Evolutionary conservation across 495 filamentous ascomycete species (phyloP), one percentile per base, ranked within the genome.

Genomic region (Penicillium cosmopolitanum): DNA sequence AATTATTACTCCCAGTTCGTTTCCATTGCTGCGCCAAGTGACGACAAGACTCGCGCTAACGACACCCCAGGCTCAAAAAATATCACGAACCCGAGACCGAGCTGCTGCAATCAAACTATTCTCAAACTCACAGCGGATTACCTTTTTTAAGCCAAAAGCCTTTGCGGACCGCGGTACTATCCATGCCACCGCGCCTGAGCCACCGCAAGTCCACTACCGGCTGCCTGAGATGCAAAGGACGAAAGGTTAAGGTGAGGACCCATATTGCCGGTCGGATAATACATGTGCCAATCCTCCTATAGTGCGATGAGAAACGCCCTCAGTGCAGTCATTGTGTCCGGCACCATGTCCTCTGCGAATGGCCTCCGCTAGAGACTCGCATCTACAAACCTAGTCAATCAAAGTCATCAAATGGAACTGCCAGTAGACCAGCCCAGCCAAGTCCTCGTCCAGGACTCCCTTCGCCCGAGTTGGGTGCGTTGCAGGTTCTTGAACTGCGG

Each of bases 181-280:
- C 25, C 13, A 66, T 67, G 66, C 62, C 62, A 21, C 65, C 62
- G 9, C 59, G 56, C n/a, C 47, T 65, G 21, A 68, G 34, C 47
- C 77, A 80, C 56, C 74, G 68, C 18, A 80, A 81, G 54, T 81
- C 79, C 5, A 68, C 74, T 7, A 72, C 57, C 6, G 79, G 79
- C 0, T 82, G 79, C 57, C 59, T 73, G n/a, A 72, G 78, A 33
- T 82, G 79, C 64, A 82, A 80, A 64, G 60, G 70, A 48, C 65
- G 79, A 5, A 78, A 77, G 51, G 74, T 80, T 66, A 77, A 76
- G 71, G 77, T 75, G 52, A 55, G 57, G 1, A 50, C 6, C 18
- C n/a, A 43, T 44, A 21, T 50, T 8, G 18, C 5, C 2, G 19
- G 1, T 21, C 19, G 11, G 8, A 40, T 52, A 13, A 19, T 19